Conservation (phyloP, 1,284 basidiomycete species). For the Bjerkandera adusta region DNA sequence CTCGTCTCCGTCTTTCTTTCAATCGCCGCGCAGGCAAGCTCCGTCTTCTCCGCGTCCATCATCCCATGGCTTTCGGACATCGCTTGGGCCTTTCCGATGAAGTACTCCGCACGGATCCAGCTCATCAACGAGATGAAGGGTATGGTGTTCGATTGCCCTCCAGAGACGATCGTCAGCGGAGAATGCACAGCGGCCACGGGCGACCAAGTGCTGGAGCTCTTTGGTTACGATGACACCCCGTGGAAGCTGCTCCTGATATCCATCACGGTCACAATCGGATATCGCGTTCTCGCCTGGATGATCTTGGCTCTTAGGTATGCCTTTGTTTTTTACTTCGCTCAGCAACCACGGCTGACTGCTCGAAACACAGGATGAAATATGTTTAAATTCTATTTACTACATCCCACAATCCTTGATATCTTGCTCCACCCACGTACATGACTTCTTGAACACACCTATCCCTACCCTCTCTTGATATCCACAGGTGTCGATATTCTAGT, state of each 20-base stretch:
- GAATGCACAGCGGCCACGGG: constrained; percentile 15
- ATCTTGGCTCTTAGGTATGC: constrained; percentile 4
- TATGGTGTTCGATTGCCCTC: constrained; percentile 13
- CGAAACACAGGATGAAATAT: background rate
- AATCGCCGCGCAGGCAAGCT: constrained; percentile 7
- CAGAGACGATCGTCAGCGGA: constrained; percentile 12
- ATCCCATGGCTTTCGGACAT: constrained; percentile 12
- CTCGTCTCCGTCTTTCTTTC: constrained; percentile 17
- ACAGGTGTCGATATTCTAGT: too few species aligned
- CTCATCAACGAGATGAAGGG: constrained; percentile 15
- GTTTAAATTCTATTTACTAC: too few species aligned
- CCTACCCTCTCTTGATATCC: too few species aligned
- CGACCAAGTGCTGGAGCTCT: constrained; percentile 17
- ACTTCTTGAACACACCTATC: too few species aligned
- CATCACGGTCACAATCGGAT: constrained; percentile 11
- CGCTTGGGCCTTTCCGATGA: constrained; percentile 16
- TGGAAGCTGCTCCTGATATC: constrained; percentile 7
- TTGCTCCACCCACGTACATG: too few species aligned
- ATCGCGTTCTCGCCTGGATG: constrained; percentile 11
- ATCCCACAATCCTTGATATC: too few species aligned
- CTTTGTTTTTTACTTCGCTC: background rate
- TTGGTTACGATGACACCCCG: constrained; percentile 9
- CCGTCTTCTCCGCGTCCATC: constrained; percentile 11
- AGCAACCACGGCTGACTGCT: background rate
- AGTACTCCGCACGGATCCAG: constrained; percentile 15